A percentile compares a stretch with the other conserved stretches of the same genome.
Conservation (phyloP, 2,329 filamentous ascomycete genomes). For the Emmonsiellopsis sp. region DNA sequence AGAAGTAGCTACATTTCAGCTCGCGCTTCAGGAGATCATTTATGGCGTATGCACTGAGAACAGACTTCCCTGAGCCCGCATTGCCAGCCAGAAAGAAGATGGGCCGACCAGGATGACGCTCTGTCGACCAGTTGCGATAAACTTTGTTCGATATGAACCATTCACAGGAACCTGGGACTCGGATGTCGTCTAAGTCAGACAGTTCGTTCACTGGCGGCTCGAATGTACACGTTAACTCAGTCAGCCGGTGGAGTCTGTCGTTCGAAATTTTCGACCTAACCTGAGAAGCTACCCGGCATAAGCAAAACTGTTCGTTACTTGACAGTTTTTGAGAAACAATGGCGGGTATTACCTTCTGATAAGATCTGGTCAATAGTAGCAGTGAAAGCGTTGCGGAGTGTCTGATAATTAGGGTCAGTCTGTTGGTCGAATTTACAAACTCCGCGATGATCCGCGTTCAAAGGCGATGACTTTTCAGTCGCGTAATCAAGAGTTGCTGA, state of each 20-base stretch:
- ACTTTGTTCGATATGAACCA: conserved; percentile 20
- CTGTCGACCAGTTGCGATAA: conserved; percentile 17
- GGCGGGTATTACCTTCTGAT: conserved; percentile 2
- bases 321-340: neutral
- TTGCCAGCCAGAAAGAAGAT: conserved; percentile 26
- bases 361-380: conserved; percentile 20
- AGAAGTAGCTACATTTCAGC: conserved; percentile 21
- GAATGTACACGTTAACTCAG: conserved; percentile 5
- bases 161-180: conserved; percentile 21
- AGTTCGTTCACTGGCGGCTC: conserved; percentile 19
- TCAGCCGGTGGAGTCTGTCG: neutral
- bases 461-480: conserved; percentile 19
- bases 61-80: conserved; percentile 29
- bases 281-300: conserved; percentile 11
- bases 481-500: conserved; percentile 25
- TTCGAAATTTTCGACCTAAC: neutral
- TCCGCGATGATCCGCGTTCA: conserved; percentile 29
- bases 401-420: conserved; percentile 25
- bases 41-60: conserved; percentile 25
- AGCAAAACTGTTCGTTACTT: conserved; percentile 9
- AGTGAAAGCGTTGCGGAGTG: conserved; percentile 23
- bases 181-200: conserved; percentile 15
- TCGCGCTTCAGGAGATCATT: conserved; percentile 15
- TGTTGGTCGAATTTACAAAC: conserved; percentile 28
- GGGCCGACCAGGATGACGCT: neutral